Conservation (phyloP, 768 basidiomycete genomes). For the Boletus rubescentipes region DNA sequence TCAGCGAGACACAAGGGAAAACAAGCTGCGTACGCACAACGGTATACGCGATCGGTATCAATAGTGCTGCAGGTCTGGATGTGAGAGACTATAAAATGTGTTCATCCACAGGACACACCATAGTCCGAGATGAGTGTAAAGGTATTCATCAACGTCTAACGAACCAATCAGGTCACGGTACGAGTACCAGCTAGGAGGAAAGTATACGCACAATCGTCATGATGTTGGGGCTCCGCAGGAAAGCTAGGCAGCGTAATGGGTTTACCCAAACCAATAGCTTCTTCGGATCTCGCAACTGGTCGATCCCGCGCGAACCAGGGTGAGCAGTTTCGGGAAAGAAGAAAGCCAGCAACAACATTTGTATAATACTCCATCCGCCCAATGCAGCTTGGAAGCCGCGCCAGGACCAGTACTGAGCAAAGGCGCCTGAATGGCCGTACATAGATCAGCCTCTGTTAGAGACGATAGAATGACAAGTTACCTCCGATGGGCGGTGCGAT, state of each 20-base stretch:
- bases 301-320: constrained; percentile 55
- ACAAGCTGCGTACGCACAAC: constrained; percentile 42
- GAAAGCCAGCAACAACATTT: constrained; percentile 39
- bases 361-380: constrained; percentile 39
- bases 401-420: constrained; percentile 66
- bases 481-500: constrained; percentile 62
- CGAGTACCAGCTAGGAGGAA: too few relatives aligned
- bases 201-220: constrained; percentile 51
- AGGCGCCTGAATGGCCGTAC: constrained; percentile 35
- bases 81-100: not conserved
- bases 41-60: constrained; percentile 65
- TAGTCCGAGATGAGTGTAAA: constrained; percentile 28
- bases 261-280: constrained; percentile 50
- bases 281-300: constrained; percentile 35
- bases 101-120: constrained; percentile 31
- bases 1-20: not conserved
- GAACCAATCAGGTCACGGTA: not conserved
- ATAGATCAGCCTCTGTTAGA: not conserved
- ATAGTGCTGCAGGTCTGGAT: constrained; percentile 31
- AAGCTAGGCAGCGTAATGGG: constrained; percentile 49
- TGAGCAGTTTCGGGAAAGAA: constrained; percentile 70
- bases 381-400: constrained; percentile 53
- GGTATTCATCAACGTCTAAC: constrained; percentile 43
- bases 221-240: constrained; percentile 62
- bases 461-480: constrained; percentile 1